phyloP scores from a whole-genome alignment of 352 stramenopile species.

The Blastocystis sp. region DNA sequence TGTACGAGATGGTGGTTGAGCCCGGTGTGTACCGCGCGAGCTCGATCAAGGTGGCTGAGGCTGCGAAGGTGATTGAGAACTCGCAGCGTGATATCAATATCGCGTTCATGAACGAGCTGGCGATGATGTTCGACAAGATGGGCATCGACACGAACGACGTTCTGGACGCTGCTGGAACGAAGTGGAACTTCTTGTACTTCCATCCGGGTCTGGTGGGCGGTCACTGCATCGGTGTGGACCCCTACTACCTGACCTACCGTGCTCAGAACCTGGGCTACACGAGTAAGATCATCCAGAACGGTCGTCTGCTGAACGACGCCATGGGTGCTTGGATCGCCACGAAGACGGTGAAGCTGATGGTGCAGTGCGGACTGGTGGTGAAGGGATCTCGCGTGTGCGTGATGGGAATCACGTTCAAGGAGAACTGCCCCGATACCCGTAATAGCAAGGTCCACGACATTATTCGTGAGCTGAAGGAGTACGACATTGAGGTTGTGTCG shows the following conservation, averaged over 20 bases:
- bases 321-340: conserved; percentile 29
- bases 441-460: conserved; percentile 39
- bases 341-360: conserved; percentile 31
- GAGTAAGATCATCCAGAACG: background rate
- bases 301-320: conserved; percentile 29
- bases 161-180: background rate
- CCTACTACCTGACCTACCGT: conserved; percentile 33
- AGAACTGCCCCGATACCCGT: conserved; percentile 43
- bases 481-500: conserved; percentile 23
- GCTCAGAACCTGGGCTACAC: conserved; percentile 38
- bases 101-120: conserved; percentile 31
- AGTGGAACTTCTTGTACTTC: conserved; percentile 25
- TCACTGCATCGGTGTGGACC: conserved; percentile 46
- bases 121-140: conserved; percentile 44
- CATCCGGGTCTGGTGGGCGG: conserved; percentile 8
- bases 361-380: background rate
- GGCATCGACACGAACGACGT: conserved; percentile 26
- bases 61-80: conserved; percentile 44
- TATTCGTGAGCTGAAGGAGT: conserved; percentile 43
- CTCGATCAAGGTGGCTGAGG: conserved; percentile 28
- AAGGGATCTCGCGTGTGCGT: background rate
- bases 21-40: background rate
- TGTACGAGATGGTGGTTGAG: conserved; percentile 36
- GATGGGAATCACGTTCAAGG: conserved; percentile 34
- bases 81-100: conserved; percentile 52